A percentile compares a stretch with the other conserved stretches of the same genome.
Evolutionary conservation across 179 eudicot species (phyloP).

Genomic region (Carnegiea gigantea): DNA sequence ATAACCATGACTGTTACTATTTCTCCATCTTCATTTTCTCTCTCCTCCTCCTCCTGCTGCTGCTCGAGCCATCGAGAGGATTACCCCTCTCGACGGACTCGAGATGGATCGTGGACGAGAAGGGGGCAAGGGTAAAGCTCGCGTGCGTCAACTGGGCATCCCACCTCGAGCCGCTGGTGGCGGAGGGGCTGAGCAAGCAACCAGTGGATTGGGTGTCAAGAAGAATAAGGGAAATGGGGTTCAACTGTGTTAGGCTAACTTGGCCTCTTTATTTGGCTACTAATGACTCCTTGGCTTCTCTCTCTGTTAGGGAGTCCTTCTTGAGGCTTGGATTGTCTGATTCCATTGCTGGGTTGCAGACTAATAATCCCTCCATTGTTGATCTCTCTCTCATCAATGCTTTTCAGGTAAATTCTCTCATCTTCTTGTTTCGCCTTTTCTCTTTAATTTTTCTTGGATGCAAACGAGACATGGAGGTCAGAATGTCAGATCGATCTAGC

Average conservation of each 20-base stretch:
- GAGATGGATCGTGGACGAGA: slow-evolving; percentile 74
- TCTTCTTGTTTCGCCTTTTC: not conserved
- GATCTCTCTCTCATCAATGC: slow-evolving; percentile 65
- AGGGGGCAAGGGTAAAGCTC: slow-evolving; percentile 70
- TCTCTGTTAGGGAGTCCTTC: slow-evolving; percentile 63
- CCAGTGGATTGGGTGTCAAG: slow-evolving; percentile 57
- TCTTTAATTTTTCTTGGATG: not conserved
- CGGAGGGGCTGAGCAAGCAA: slow-evolving; percentile 80
- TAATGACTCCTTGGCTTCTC: slow-evolving; percentile 46
- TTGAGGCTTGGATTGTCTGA: slow-evolving; percentile 42
- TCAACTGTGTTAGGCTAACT: slow-evolving; percentile 88
- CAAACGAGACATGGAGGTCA: no score
- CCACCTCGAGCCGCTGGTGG: slow-evolving; percentile 65
- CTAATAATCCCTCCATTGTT: slow-evolving; percentile 66
- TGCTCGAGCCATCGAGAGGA: slow-evolving; percentile 1
- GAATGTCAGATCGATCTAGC: no score
- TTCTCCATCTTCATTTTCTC: not conserved
- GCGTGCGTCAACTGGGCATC: slow-evolving; percentile 87
- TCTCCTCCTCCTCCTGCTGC: slow-evolving; percentile 12
- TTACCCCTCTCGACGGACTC: slow-evolving; percentile 63
- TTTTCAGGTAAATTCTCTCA: slow-evolving; percentile 50
- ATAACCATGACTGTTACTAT: not conserved
- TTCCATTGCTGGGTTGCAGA: slow-evolving; percentile 55
- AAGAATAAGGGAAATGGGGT: slow-evolving; percentile 56
- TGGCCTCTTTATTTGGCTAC: slow-evolving; percentile 79